Conservation (phyloP, 2,329 filamentous ascomycete species). For the Xylaria sp. region DNA sequence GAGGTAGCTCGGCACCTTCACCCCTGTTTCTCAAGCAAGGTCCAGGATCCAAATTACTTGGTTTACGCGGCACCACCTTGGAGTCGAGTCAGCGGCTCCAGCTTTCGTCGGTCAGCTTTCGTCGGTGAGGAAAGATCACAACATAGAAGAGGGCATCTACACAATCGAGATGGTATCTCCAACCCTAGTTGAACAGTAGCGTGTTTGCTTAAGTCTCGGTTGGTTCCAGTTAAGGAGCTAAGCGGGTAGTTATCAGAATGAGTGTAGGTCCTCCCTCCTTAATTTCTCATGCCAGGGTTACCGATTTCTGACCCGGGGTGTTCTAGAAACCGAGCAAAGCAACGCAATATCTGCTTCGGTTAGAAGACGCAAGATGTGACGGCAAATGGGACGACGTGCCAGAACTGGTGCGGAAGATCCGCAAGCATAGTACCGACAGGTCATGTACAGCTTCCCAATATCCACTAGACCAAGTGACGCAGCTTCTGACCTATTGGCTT, state of each 20-base stretch:
- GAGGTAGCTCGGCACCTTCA: not conserved
- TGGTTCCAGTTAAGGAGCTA: slow-evolving; percentile 9
- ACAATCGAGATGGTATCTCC: slow-evolving; percentile 31
- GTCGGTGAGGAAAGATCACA: not conserved
- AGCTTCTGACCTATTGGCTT: slow-evolving; percentile 24
- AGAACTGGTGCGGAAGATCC: slow-evolving; percentile 88
- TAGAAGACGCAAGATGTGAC: slow-evolving; percentile 86
- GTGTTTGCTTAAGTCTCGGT: slow-evolving; percentile 26
- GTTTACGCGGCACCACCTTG: not conserved
- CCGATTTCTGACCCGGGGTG: slow-evolving; percentile 19
- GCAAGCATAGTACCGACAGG: slow-evolving; percentile 86
- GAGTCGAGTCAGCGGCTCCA: not conserved
- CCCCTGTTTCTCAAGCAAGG: not conserved
- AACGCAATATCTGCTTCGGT: slow-evolving; percentile 75
- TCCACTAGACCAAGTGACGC: slow-evolving; percentile 12
- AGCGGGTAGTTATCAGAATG: slow-evolving; percentile 28
- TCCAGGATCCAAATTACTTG: not conserved
- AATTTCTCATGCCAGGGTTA: slow-evolving; percentile 15
- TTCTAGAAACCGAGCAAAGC: slow-evolving; percentile 70
- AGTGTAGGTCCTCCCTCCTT: slow-evolving; percentile 29
- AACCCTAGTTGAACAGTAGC: slow-evolving; percentile 22
- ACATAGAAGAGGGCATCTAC: not conserved
- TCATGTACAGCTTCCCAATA: slow-evolving; percentile 64
- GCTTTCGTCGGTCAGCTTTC: not conserved
- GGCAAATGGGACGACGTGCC: slow-evolving; percentile 85